phyloP scores from a whole-genome alignment of 768 basidiomycete genomes.

The Steccherinum ochraceum region DNA sequence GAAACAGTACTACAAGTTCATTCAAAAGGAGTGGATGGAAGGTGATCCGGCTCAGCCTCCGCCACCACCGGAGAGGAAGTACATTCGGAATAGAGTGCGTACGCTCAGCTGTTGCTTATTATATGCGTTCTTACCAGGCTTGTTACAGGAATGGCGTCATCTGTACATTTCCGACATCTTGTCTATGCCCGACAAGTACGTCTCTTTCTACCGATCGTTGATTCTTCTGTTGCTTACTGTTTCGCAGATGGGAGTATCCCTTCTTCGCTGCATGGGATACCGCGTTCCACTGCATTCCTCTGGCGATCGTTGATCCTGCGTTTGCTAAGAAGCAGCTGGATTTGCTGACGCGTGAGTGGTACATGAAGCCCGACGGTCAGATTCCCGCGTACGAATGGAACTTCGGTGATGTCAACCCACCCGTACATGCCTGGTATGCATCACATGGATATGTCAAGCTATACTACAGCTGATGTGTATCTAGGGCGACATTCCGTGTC shows the following conservation, averaged over 20 bases:
- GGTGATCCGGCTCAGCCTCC: constrained; percentile 95
- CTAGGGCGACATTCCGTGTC: constrained; percentile 91
- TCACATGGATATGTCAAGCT: neutral
- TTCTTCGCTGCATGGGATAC: constrained; percentile 99
- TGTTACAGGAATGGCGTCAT: constrained; percentile 83
- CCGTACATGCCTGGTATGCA: constrained; percentile 90
- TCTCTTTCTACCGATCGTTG: constrained; percentile 1
- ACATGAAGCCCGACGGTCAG: constrained; percentile 98
- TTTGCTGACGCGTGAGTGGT: constrained; percentile 96
- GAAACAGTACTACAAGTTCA: constrained; percentile 95
- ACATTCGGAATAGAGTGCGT: constrained; percentile 72
- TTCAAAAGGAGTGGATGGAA: constrained; percentile 94
- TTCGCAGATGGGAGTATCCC: constrained; percentile 88
- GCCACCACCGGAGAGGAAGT: constrained; percentile 85
- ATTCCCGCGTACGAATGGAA: constrained; percentile 99
- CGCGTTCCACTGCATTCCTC: constrained; percentile 98
- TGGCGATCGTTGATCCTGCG: constrained; percentile 90
- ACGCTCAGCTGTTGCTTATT: neutral
- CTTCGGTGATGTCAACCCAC: constrained; percentile 96
- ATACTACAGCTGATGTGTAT: constrained; percentile 3
- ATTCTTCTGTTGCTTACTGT: neutral
- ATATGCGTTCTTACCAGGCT: constrained; percentile 1
- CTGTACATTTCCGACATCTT: constrained; percentile 93
- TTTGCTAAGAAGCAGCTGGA: constrained; percentile 99
- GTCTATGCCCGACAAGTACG: constrained; percentile 98